Base-by-base conservation (phyloP, 306 rosid genomes). In the Inga leiocalycina region DNA sequence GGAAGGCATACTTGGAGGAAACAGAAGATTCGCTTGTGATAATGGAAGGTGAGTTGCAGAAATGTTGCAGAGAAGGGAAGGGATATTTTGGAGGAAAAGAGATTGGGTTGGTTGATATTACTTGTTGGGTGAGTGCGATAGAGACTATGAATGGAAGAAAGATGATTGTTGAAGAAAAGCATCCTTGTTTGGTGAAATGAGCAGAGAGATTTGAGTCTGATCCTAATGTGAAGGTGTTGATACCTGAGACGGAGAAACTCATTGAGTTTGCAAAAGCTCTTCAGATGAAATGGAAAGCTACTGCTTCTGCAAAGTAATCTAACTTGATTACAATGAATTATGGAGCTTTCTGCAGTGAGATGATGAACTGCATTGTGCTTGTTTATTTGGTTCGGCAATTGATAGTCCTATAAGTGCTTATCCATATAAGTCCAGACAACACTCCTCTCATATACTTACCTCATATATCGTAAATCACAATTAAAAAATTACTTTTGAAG, bases 131-230 rank as follows among this genome's bases (percentile, higher is more conserved):
- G 54, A 49, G 54, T 14, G 54, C 10, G 54, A 2, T 49, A 49
- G 54, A 49, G 54, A 49, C 17, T 49, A 13, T 49, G 54, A 52
- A 54, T 61, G 93, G 82, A 30, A 9, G 84, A 74, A 88, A 88
- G 78, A 8, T 93, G 4, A 65, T 91, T 3, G 86, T 76, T 74
- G 88, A 85, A 79, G 81, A 44, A 35, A 92, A 78, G 34, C 77
- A 84, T 78, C 92, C 92, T 39, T 30, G 43, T 49, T 74, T 93
- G 88, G 85, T 76, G 67, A 87, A 88, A 49, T 93, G 93, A 93
- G 91, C 91, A 14, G 83, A 87, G 39, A 86, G 30, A 10, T 91
- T 91, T 81, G 76, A 57, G 27, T 61, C 71, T 74, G 85, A 91
- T 64, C 85, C 88, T 78, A 74, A 87, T 74, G 94, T 92, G 20